Evolutionary conservation across 306 rosid genomes (phyloP).

Genomic region (Potentilla sterilis): DNA sequence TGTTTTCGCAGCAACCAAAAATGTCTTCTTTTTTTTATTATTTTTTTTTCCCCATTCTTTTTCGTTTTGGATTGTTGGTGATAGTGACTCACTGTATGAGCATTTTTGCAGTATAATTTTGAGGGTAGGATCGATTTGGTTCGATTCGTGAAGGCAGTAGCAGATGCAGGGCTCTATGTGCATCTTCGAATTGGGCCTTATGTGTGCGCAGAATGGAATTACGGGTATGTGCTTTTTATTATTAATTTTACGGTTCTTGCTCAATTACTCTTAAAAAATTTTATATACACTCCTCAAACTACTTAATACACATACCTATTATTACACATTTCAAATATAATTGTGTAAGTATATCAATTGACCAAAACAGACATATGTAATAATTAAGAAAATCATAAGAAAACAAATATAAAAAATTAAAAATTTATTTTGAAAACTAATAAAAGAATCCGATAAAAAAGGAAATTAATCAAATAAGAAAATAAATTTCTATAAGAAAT

Average conservation of each 20-base stretch:
- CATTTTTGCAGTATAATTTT: constrained; percentile 59
- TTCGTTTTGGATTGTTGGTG: neutral
- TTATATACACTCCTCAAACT: too few species aligned
- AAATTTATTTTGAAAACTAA: too few species aligned
- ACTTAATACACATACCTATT: too few species aligned
- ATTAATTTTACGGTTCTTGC: neutral
- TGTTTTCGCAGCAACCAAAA: constrained; percentile 6
- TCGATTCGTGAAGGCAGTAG: constrained; percentile 72
- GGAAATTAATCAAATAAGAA: too few species aligned
- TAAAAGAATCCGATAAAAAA: too few species aligned
- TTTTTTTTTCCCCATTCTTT: neutral
- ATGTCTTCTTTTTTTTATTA: neutral
- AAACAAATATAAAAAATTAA: too few species aligned
- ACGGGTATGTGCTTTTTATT: constrained; percentile 48
- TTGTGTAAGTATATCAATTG: too few species aligned
- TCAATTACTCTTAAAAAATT: neutral
- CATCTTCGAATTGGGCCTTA: constrained; percentile 96
- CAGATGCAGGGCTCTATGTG: constrained; percentile 73
- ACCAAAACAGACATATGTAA: too few species aligned
- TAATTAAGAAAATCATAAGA: too few species aligned
- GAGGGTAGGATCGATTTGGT: constrained; percentile 75
- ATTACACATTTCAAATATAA: too few species aligned
- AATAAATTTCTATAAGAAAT: too few species aligned
- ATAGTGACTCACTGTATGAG: constrained; percentile 12
- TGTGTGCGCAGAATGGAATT: constrained; percentile 97